Conservation (phyloP, 1,139 yeast genomes). For the Kodamaea anthophila region DNA sequence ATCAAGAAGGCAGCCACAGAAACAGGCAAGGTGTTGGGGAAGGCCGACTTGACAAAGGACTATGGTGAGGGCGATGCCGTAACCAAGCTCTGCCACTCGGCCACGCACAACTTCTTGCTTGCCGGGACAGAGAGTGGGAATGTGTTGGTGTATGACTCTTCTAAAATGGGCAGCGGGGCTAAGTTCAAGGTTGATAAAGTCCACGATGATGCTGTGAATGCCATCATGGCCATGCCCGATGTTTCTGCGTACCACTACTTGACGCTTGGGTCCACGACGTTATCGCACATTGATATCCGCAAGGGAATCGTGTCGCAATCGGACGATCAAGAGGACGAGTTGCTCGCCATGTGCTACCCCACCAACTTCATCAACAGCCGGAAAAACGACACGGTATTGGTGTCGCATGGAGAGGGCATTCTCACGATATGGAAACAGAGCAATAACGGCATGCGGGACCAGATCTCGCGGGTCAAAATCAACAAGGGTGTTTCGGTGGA, state of each 20-base stretch:
- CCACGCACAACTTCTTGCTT: conserved; percentile 58
- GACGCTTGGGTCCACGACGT: conserved; percentile 77
- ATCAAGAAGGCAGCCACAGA: conserved; percentile 67
- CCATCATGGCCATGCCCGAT: conserved; percentile 60
- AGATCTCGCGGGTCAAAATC: conserved; percentile 70
- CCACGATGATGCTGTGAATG: conserved; percentile 75
- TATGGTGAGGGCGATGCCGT: conserved; percentile 32
- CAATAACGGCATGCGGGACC: conserved; percentile 66
- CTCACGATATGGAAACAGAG: conserved; percentile 82
- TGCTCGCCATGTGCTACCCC: conserved; percentile 66
- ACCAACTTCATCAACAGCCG: conserved; percentile 45
- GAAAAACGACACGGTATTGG: conserved; percentile 57
- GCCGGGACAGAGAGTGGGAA: conserved; percentile 80
- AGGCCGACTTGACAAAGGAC: conserved; percentile 28
- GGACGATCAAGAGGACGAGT: conserved; percentile 92
- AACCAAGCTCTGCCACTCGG: conserved; percentile 59
- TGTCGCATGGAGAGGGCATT: conserved; percentile 89
- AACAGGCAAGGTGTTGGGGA: conserved; percentile 71
- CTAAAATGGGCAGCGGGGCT: conserved; percentile 25
- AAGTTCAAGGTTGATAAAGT: conserved; percentile 42
- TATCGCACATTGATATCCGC: conserved; percentile 74
- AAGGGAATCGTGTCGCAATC: conserved; percentile 59
- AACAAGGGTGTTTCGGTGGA: conserved; percentile 74
- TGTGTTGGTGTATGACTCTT: conserved; percentile 56
- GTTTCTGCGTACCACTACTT: conserved; percentile 77